These are phyloP conservation scores for Lactarius evosmus DNA, from an alignment of 768 basidiomycete genomes.

Conservation along the genomic window DNA sequence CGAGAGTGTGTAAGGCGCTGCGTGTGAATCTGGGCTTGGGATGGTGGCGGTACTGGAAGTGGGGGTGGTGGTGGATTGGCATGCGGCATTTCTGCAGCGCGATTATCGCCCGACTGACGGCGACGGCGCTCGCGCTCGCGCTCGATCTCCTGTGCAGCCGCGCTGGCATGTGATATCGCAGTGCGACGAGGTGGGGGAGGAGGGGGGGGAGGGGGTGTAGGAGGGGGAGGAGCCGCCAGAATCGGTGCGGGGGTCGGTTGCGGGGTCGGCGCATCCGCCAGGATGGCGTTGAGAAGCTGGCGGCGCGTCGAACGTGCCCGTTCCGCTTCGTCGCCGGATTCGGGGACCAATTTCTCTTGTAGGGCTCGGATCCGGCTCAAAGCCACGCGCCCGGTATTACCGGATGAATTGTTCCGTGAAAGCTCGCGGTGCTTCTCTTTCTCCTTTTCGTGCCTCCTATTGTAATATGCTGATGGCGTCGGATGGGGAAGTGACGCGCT, in stretches of 20 bases:
- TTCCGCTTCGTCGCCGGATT: slow-evolving; percentile 29
- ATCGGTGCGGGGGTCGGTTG: slow-evolving; percentile 18
- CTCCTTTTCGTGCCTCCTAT: slow-evolving; percentile 26
- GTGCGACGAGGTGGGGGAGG: slow-evolving; percentile 6
- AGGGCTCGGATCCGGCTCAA: slow-evolving; percentile 21
- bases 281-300: slow-evolving; percentile 18
- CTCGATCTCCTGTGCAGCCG: slow-evolving; percentile 25
- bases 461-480: slow-evolving; percentile 26
- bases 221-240: not conserved
- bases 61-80: not conserved
- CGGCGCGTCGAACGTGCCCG: slow-evolving; percentile 19
- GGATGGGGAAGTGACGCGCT: slow-evolving; percentile 27
- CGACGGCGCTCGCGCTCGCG: slow-evolving; percentile 28
- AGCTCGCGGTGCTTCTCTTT: slow-evolving; percentile 28
- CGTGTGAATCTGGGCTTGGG: not conserved
- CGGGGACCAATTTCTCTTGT: slow-evolving; percentile 23
- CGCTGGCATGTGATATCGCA: slow-evolving; percentile 25
- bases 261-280: slow-evolving; percentile 22
- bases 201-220: not conserved
- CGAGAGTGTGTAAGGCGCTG: slow-evolving; percentile 19
- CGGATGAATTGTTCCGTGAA: slow-evolving; percentile 28
- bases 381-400: slow-evolving; percentile 20
- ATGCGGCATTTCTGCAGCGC: slow-evolving; percentile 4
- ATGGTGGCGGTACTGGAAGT: not conserved
- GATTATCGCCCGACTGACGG: slow-evolving; percentile 22